Evolutionary conservation across 495 filamentous ascomycete species (phyloP).

Genomic region (Neurospora sp.): DNA sequence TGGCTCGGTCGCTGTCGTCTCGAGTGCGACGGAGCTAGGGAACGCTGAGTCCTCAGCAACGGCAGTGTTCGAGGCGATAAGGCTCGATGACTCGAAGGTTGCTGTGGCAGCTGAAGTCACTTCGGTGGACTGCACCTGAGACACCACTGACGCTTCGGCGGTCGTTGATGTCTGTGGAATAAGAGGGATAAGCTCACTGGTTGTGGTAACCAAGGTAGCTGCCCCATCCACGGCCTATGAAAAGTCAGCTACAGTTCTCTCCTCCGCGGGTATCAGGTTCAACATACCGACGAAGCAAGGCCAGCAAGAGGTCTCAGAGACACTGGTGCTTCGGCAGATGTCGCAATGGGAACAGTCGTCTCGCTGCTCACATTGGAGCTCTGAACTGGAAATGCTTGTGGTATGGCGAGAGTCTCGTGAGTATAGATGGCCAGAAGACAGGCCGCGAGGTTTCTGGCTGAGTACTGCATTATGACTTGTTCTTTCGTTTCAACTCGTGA

Average conservation of each 20-base stretch:
- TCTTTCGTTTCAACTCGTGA: not conserved
- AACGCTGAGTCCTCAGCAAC: not conserved
- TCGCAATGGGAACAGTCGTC: not conserved
- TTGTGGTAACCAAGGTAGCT: not conserved
- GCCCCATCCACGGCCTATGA: not conserved
- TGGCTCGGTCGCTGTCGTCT: not conserved
- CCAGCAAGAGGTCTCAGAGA: conserved; percentile 7
- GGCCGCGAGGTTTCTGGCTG: not conserved
- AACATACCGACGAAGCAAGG: conserved; percentile 11
- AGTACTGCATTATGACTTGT: not conserved
- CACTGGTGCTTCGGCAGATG: not conserved
- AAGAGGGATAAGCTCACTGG: not conserved
- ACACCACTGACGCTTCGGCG: not conserved
- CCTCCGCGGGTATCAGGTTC: not conserved
- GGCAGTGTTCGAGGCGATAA: not conserved
- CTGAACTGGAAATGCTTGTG: not conserved
- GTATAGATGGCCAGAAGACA: not conserved
- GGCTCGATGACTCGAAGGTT: not conserved
- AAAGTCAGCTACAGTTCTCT: not conserved
- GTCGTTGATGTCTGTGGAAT: not conserved
- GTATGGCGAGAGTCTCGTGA: not conserved
- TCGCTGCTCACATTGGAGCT: not conserved
- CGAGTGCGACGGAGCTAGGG: not conserved
- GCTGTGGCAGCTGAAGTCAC: not conserved
- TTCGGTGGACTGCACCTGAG: not conserved